These are phyloP conservation scores for Talaromyces sp. DNA, from an alignment of 2,329 filamentous ascomycete genomes.

Conservation along the genomic window DNA sequence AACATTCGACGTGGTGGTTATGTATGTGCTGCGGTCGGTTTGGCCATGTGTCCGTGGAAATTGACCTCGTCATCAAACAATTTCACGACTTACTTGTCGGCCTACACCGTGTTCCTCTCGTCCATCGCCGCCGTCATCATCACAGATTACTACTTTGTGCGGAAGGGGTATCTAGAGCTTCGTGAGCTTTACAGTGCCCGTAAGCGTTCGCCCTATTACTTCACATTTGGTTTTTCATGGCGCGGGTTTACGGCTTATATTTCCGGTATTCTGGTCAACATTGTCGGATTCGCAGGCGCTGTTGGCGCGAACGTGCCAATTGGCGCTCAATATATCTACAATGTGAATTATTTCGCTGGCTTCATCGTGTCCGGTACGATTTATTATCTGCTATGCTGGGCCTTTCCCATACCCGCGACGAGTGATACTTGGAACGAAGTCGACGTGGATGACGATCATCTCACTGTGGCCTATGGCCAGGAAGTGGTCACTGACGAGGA, in stretches of 20 bases:
- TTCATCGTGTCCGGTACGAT: constrained; percentile 65
- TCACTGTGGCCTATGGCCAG: constrained; percentile 33
- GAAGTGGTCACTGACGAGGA: constrained; percentile 30
- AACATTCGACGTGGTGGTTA: constrained; percentile 86
- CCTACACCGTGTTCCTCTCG: constrained; percentile 91
- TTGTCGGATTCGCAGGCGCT: constrained; percentile 84
- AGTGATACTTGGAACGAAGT: constrained; percentile 77
- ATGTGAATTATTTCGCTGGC: constrained; percentile 84
- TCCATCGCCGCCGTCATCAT: constrained; percentile 91
- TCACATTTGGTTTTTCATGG: constrained; percentile 71
- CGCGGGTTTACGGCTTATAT: constrained; percentile 81
- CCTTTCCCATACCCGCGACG: constrained; percentile 70
- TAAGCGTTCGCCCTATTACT: constrained; percentile 64
- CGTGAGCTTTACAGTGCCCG: constrained; percentile 74
- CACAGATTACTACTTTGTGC: constrained; percentile 81
- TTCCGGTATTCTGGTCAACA: constrained; percentile 79
- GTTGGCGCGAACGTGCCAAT: constrained; percentile 69
- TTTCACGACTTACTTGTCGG: constrained; percentile 87
- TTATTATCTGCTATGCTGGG: constrained; percentile 68
- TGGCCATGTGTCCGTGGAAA: constrained; percentile 80
- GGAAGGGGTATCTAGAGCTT: constrained; percentile 75
- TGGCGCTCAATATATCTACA: constrained; percentile 82
- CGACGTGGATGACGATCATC: constrained; percentile 37
- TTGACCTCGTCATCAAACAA: constrained; percentile 71
- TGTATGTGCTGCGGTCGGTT: constrained; percentile 72